Base-by-base conservation (phyloP, 176 grass and related monocot species). In the Musa beccarii region DNA sequence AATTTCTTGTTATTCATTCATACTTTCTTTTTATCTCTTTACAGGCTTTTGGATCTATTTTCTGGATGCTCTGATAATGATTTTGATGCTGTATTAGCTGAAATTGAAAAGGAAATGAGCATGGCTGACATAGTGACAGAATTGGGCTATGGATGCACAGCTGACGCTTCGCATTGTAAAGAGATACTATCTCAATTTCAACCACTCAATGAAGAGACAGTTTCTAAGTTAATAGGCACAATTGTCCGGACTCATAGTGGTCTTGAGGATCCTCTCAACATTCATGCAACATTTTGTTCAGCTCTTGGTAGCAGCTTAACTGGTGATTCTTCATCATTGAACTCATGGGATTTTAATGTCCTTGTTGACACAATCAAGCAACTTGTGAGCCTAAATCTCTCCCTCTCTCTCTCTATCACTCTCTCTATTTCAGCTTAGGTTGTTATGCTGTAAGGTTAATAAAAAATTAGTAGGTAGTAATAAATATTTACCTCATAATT, bases 321-420 rank as follows among this genome's bases (percentile, higher is more conserved):
- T 76, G 76, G 55, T 76, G 90, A 91, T 69, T 79, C 82, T n/a
- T 76, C 75, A 71, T 81, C 76, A 8, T 76, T 89, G 70, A 78
- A 79, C 68, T 70, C 88, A 75, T 98, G 90, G 90, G 86, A 98
- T 87, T 71, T 98, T 78, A 81, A 86, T 85, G 66, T 87, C 78
- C 91, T 98, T 53, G 82, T 98, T 77, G 88, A 86, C 79, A 89
- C 94, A 73, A 86, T 98, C 24, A 91, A 89, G 75, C 88, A 98
- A 89, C 83, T 85, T 76, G 94, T 98, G 82, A 93, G 94, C 50
- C 28, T 79, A 68, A 81, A 59, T 69, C 69, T 63, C 63, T 65
- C 15, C 76, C 66, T 21, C n/a, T 62, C 77, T 69, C 63, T 59
- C 15, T 79, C 66, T 21, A 16, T 62, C 76, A 64, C 66, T 54